Evolutionary conservation across 2,329 filamentous ascomycete genomes (phyloP), one percentile per base, ranked within the genome.

Genomic region (Thelonectria blattea): DNA sequence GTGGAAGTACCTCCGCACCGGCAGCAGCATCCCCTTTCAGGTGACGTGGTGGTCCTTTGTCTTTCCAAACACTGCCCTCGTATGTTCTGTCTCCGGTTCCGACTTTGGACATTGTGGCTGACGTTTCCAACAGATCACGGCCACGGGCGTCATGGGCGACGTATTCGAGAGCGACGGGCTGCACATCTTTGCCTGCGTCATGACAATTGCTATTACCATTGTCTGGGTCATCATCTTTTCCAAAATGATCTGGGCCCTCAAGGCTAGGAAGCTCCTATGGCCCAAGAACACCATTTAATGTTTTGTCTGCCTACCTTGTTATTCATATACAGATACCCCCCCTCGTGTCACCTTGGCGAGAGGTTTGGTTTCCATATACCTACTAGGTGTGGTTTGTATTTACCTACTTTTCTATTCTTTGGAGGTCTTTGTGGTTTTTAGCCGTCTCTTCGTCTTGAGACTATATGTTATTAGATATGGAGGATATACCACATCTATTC

Each of bases 41-140:
- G 93, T 95, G 90, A 91, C 88, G 1, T 96, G 91, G 88, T 95
- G 89, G 76, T 91, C 87, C 3, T 94, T 93, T 74, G 83, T 93
- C 5, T 93, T 93, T 69, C 91, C 91, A 2, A 92, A 93, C 67
- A 93, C 91, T 0, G 90, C 89, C 0, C 76, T 92, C 60, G 85
- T 75, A 70, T 52, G 72, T 54, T 41, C 14, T 17, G 7, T 24
- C 18, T 10, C 27, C 39, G n/a, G 20, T 14, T 10, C 18, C 20
- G 48, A 1, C 5, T 10, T 11, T 5, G 15, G 7, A 18, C 45
- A 30, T 47, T 14, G 9, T 42, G 12, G 22, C 9, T 45, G 52
- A n/a, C 5, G 22, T 32, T 32, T n/a, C 30, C 10, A 39, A 15
- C 39, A 76, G 74, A 67, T 84, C n/a, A 91, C 88, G 0, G 89